phyloP scores from a whole-genome alignment of 2,329 filamentous ascomycete species.

The Botryosphaeria agaves region DNA sequence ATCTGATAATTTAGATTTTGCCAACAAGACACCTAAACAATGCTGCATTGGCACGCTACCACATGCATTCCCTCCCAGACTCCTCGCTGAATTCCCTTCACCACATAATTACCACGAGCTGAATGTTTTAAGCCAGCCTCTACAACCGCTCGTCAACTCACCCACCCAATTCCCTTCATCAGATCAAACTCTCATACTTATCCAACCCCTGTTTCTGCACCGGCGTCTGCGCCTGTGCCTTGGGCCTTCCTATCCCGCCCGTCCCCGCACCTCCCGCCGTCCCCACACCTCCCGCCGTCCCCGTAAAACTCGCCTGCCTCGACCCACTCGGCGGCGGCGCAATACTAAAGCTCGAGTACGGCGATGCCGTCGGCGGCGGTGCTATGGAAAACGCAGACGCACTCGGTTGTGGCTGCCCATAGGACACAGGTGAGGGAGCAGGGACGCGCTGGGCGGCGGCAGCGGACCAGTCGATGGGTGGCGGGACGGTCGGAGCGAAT shows the following conservation, averaged over 20 bases:
- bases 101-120: too few relatives aligned
- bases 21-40: too few relatives aligned
- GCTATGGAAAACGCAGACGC: not conserved
- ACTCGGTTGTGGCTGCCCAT: conserved; percentile 2
- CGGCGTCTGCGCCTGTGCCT: conserved; percentile 14
- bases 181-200: conserved; percentile 51
- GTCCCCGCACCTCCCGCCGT: conserved; percentile 5
- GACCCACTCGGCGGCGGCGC: conserved; percentile 15
- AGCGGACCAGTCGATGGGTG: conserved; percentile 36
- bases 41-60: too few relatives aligned
- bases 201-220: conserved; percentile 37
- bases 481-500: conserved; percentile 9
- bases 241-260: conserved; percentile 10
- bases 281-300: conserved; percentile 14
- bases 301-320: conserved; percentile 6
- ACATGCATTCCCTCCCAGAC: too few relatives aligned
- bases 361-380: conserved; percentile 28
- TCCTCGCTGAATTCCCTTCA: too few relatives aligned
- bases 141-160: too few relatives aligned
- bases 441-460: conserved; percentile 8
- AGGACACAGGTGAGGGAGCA: conserved; percentile 3
- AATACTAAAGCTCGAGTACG: conserved; percentile 19
- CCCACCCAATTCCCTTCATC: too few relatives aligned
- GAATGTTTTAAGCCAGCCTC: too few relatives aligned
- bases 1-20: too few relatives aligned